Percentiles rank a stretch among this genome's conserved stretches.
Conservation (phyloP, 2,329 filamentous ascomycete genomes). For the Trichoderma atroviride region DNA sequence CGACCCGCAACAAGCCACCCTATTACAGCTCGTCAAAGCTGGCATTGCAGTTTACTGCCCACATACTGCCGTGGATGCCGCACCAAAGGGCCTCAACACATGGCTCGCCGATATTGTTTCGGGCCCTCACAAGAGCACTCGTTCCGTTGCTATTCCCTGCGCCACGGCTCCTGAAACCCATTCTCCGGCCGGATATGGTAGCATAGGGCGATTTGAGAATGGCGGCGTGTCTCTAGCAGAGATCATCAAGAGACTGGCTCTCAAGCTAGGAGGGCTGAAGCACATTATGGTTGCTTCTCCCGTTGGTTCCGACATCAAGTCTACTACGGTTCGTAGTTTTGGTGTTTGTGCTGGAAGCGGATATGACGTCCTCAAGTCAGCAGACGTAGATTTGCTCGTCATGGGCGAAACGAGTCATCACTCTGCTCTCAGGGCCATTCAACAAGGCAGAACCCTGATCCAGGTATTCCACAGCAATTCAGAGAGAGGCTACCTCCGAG, state of each 20-base stretch:
- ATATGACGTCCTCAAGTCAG: constrained; percentile 69
- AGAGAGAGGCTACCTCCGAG: constrained; percentile 78
- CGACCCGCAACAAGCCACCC: constrained; percentile 83
- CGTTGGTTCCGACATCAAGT: constrained; percentile 49
- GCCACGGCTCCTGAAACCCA: constrained; percentile 47
- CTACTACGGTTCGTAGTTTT: constrained; percentile 62
- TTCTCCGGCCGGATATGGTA: constrained; percentile 56
- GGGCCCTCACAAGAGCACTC: constrained; percentile 47
- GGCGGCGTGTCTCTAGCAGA: constrained; percentile 43
- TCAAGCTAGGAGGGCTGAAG: constrained; percentile 66
- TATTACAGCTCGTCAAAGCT: constrained; percentile 78
- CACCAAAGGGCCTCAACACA: constrained; percentile 81
- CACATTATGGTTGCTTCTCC: constrained; percentile 55
- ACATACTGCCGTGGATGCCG: constrained; percentile 92
- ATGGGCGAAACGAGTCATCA: constrained; percentile 95
- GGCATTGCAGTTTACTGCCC: constrained; percentile 96
- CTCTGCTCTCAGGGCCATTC: constrained; percentile 82
- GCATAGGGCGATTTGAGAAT: constrained; percentile 48
- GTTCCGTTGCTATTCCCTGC: constrained; percentile 52
- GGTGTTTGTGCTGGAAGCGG: constrained; percentile 92
- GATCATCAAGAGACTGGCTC: constrained; percentile 60
- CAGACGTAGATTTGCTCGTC: constrained; percentile 77
- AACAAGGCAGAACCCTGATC: constrained; percentile 80
- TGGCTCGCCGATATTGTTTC: constrained; percentile 90
- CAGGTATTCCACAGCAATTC: constrained; percentile 92